Conservation (phyloP, 2,329 filamentous ascomycete genomes). For the Ceratocystis albifundus region DNA sequence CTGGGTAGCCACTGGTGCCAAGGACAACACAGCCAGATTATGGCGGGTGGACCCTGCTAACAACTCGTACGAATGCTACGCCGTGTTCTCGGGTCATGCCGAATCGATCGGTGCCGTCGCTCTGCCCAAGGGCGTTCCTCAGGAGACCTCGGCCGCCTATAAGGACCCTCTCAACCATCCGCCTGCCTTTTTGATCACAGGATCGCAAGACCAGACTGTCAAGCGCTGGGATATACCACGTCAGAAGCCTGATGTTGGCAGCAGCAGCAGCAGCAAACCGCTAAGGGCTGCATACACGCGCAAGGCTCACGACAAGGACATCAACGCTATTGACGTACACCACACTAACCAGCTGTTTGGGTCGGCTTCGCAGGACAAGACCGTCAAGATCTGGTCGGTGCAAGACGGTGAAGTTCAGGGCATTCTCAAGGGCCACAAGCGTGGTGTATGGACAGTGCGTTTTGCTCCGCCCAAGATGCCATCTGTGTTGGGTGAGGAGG, state of each 20-base stretch:
- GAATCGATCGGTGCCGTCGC: conserved; percentile 87
- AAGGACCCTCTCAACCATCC: conserved; percentile 66
- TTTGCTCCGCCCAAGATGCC: conserved; percentile 76
- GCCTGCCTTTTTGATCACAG: conserved; percentile 75
- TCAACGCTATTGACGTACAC: conserved; percentile 84
- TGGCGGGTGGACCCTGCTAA: conserved; percentile 75
- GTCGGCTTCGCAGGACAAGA: conserved; percentile 91
- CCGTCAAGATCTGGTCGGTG: conserved; percentile 91
- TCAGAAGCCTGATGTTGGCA: conserved; percentile 33
- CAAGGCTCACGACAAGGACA: conserved; percentile 97
- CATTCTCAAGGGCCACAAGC: conserved; percentile 80
- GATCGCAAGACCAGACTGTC: conserved; percentile 88
- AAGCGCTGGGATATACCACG: conserved; percentile 82
- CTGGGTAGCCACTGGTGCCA: conserved; percentile 91
- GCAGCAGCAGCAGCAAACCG: conserved; percentile 30
- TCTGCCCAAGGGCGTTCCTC: conserved; percentile 59
- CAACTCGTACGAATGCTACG: conserved; percentile 66
- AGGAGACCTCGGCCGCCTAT: conserved; percentile 56
- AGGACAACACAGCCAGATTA: conserved; percentile 86
- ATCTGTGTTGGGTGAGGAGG: conserved; percentile 57
- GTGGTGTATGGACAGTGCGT: conserved; percentile 90
- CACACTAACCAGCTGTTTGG: conserved; percentile 69
- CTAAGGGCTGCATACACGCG: conserved; percentile 68
- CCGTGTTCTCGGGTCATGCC: conserved; percentile 78
- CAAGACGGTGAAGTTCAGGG: conserved; percentile 84